Evolutionary conservation across 2,329 filamentous ascomycete genomes (phyloP).

Genomic region (Sordariomycetes sp.): DNA sequence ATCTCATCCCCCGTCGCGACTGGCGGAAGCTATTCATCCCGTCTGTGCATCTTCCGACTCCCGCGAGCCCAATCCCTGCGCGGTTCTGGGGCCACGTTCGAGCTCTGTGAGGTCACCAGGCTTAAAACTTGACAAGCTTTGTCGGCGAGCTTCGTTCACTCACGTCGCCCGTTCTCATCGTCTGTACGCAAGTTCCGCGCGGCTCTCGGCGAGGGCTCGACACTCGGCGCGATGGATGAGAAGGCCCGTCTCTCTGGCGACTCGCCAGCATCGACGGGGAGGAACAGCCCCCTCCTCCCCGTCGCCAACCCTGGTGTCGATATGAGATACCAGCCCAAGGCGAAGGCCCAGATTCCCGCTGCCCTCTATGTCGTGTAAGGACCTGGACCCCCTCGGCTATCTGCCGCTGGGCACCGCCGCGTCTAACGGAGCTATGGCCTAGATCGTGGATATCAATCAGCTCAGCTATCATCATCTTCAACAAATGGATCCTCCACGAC

Average conservation of each 20-base stretch:
- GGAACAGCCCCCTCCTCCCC: slow-evolving; percentile 50
- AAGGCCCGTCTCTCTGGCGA: slow-evolving; percentile 81
- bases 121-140: too few relatives aligned
- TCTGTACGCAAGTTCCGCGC: background rate
- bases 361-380: slow-evolving; percentile 72
- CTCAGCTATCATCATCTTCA: slow-evolving; percentile 94
- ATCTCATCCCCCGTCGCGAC: too few relatives aligned
- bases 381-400: background rate
- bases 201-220: background rate
- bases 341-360: slow-evolving; percentile 61
- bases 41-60: too few relatives aligned
- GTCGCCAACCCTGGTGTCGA: slow-evolving; percentile 61
- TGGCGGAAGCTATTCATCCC: too few relatives aligned
- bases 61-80: too few relatives aligned
- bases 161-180: background rate
- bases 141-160: too few relatives aligned
- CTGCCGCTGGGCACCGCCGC: background rate
- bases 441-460: slow-evolving; percentile 74
- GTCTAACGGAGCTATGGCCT: background rate
- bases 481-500: slow-evolving; percentile 94
- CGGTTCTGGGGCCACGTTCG: too few relatives aligned
- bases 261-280: slow-evolving; percentile 36
- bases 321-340: slow-evolving; percentile 54
- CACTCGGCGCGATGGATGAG: slow-evolving; percentile 30
- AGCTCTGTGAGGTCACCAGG: too few relatives aligned